phyloP scores from a whole-genome alignment of 768 basidiomycete species.

The Lactarius deliciosus region DNA sequence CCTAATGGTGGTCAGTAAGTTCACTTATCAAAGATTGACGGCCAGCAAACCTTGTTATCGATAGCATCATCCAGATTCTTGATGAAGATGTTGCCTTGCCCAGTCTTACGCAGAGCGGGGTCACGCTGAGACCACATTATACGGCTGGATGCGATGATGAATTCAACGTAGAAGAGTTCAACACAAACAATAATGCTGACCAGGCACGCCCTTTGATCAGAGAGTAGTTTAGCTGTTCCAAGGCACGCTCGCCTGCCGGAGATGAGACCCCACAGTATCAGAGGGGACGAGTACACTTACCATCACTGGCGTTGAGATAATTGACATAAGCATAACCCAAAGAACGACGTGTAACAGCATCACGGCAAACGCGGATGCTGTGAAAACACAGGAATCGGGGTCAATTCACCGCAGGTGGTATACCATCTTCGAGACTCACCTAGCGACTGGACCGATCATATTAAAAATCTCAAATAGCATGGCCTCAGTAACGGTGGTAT shows the following conservation, averaged over 20 bases:
- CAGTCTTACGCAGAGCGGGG: conserved; percentile 98
- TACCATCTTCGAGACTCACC: conserved; percentile 50
- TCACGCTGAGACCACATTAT: conserved; percentile 99
- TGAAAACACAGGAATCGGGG: conserved; percentile 12
- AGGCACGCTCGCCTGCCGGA: conserved; percentile 83
- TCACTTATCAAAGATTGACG: not conserved
- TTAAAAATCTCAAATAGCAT: conserved; percentile 99
- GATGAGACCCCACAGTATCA: conserved; percentile 21
- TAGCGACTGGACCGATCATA: conserved; percentile 98
- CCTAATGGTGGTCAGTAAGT: conserved; percentile 47
- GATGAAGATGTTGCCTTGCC: conserved; percentile 99
- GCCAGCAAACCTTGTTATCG: conserved; percentile 81
- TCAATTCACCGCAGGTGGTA: conserved; percentile 12
- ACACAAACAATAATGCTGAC: conserved; percentile 43
- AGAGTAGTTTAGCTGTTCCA: conserved; percentile 99
- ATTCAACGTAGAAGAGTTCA: not conserved
- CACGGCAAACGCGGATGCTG: conserved; percentile 99
- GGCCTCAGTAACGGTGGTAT: conserved; percentile 96
- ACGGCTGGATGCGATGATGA: conserved; percentile 55
- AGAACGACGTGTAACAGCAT: conserved; percentile 98
- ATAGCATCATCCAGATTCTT: conserved; percentile 97
- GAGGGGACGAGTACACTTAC: conserved; percentile 43
- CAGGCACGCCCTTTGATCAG: conserved; percentile 98
- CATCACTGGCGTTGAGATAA: conserved; percentile 93
- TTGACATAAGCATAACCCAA: conserved; percentile 99